Evolutionary conservation across 306 rosid species (phyloP), one percentile per base, ranked within the genome.

Genomic region (Fagus sylvatica): DNA sequence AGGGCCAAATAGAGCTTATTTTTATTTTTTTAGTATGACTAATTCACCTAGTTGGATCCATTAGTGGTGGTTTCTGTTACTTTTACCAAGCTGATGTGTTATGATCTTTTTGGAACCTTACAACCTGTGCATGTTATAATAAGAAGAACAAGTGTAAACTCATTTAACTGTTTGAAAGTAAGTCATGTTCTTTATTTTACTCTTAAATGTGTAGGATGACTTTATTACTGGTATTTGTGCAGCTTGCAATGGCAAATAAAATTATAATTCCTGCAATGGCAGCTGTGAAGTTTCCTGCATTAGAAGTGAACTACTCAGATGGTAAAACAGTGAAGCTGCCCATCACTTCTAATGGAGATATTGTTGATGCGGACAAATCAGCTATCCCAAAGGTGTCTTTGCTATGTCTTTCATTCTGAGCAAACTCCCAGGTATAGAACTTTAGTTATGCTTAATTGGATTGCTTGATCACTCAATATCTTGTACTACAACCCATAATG

Each of bases 371-470:
- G 39, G 84, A 76, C 46, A 83, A 74, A 51, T 72, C 81, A 12
- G 65, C 76, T 22, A 71, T 86, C 62, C 93, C 89, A 32, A 87
- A 76, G 79, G 97, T 93, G 54, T 78, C 97, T 72, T 84, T 95
- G 74, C 43, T 89, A 19, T 89, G 98, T 74, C 91, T 92, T 78
- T 82, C 91, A 66, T 95, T 95, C 85, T 93, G 97, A 76, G 92
- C 94, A 79, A 91, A 57, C 88, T 87, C 97, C 46, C 88, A 83
- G 98, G 98, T 92, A 43, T 66, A 11, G 48, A 64, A 48, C 65
- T 79, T 19, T 10, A 41, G 67, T 61, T 54, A 19, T 66, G 48
- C 77, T 65, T 84, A 62, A n/a, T 34, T 62, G 69, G 43, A 34
- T 36, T 62, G 43, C 41, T 34, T 33, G 2, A 7, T 30, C 28